Base-by-base conservation (phyloP, 345 rosid species). In the Aurinia saxatilis region DNA sequence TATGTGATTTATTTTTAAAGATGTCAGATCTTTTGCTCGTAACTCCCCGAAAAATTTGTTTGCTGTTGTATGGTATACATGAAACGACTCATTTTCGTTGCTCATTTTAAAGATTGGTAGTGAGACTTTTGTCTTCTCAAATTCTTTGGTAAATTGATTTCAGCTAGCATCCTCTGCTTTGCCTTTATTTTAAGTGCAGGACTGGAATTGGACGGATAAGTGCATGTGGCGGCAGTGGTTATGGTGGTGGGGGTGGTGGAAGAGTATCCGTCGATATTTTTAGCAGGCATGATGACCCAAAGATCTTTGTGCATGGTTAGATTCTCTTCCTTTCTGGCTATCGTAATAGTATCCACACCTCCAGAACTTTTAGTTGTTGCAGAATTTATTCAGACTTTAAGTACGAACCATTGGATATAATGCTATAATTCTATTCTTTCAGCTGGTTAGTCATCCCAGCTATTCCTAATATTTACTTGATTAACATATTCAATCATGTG, bases 221-320 rank as follows among this genome's bases (percentile, higher is more conserved):
- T 74, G 96, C 99, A 13, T 84, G 96, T 73, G 99, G 99, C 48
- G 99, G 99, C 60, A 72, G 79, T 77, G 99, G 99, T 72, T 90
- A 79, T 77, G 98, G 78, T 50, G 99, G 98, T 66, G 99, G 99
- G 18, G 97, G 99, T 34, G 99, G 99, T 57, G 99, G 99, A 69
- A 88, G 99, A 86, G 80, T 90, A 75, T 75, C 99, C 25, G 93
- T 95, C 37, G 78, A 95, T 65, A 68, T 95, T 70, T 95, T 86
- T 75, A 95, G 98, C 75, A 80, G 99, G 83, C 99, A 90, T 65
- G 95, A 84, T 76, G 93, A 86, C 53, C 99, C 98, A 18, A 79
- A 68, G 68, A 82, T 95, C 66, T 84, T 70, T 75, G 98, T 83
- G 40, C 96, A 95, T 75, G 99, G 99, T 95, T 77, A 80, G 87